phyloP scores from a whole-genome alignment of 805 yeast species.

The Yarrowia sp. region DNA sequence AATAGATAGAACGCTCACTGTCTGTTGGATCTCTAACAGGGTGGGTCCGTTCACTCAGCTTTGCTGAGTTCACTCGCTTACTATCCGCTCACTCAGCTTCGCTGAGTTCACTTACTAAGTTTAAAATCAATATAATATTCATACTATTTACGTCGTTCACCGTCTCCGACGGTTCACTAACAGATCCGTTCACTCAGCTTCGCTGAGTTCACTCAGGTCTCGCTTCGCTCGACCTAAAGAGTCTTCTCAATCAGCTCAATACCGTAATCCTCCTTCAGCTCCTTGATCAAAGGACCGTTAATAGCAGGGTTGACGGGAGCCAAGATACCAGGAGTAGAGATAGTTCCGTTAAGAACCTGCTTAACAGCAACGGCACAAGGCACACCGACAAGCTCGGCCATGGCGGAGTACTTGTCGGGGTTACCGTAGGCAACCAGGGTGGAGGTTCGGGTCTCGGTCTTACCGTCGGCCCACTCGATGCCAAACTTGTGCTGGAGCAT shows the following conservation, averaged over 20 bases:
- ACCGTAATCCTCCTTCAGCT: slow-evolving; percentile 84
- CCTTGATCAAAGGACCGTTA: slow-evolving; percentile 86
- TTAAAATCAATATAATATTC: not conserved
- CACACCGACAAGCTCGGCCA: slow-evolving; percentile 98
- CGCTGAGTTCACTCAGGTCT: not conserved
- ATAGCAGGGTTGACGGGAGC: slow-evolving; percentile 93
- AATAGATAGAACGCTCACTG: too few species aligned
- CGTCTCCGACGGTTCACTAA: not conserved
- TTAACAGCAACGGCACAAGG: slow-evolving; percentile 96
- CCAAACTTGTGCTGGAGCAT: slow-evolving; percentile 97
- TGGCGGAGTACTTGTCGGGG: slow-evolving; percentile 86
- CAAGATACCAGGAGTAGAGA: slow-evolving; percentile 74
- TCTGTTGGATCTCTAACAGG: too few species aligned
- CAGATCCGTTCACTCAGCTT: not conserved
- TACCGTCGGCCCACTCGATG: slow-evolving; percentile 93
- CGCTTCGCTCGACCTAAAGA: slow-evolving; percentile 35
- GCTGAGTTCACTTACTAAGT: too few species aligned
- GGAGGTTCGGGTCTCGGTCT: slow-evolving; percentile 87
- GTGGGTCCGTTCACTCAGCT: not conserved
- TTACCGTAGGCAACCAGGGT: slow-evolving; percentile 92
- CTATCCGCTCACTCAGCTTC: slow-evolving; percentile 76
- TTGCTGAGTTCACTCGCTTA: not conserved
- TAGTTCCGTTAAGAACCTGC: slow-evolving; percentile 79
- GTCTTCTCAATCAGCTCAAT: slow-evolving; percentile 89
- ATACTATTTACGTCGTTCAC: not conserved